Conservation (phyloP, 768 basidiomycete genomes). For the Lenzites betulinus region DNA sequence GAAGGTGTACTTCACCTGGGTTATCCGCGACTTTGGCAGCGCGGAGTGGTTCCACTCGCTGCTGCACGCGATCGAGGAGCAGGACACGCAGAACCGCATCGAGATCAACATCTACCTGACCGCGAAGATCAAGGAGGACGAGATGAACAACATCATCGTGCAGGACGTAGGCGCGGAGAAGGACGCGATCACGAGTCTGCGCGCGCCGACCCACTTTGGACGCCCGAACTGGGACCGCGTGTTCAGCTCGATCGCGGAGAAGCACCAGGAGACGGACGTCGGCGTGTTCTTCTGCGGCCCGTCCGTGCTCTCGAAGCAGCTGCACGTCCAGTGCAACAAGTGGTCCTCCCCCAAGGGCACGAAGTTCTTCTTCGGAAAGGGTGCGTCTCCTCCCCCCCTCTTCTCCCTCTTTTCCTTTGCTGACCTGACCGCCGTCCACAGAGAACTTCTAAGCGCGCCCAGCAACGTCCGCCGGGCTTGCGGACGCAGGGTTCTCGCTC, state of each 20-base stretch:
- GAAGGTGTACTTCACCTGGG: constrained; percentile 94
- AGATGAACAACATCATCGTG: constrained; percentile 91
- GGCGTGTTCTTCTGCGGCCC: constrained; percentile 97
- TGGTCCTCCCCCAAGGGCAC: constrained; percentile 79
- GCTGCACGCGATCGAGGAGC: constrained; percentile 89
- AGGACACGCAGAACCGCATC: constrained; percentile 81
- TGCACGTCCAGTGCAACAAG: constrained; percentile 84
- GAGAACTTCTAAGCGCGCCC: constrained; percentile 31
- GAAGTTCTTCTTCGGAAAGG: constrained; percentile 90
- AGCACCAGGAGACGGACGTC: constrained; percentile 86
- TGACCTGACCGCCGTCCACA: constrained; percentile 6
- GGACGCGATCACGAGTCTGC: constrained; percentile 86
- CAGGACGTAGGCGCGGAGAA: constrained; percentile 92
- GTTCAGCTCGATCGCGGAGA: constrained; percentile 72
- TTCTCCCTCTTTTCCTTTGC: not conserved
- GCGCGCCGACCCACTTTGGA: constrained; percentile 92
- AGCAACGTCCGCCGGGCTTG: constrained; percentile 4
- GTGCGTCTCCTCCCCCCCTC: constrained; percentile 40
- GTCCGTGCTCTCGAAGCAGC: constrained; percentile 60
- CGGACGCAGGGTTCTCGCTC: not conserved
- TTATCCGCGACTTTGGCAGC: constrained; percentile 88
- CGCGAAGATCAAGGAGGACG: constrained; percentile 87
- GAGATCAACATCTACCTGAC: constrained; percentile 96
- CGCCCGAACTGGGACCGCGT: constrained; percentile 85
- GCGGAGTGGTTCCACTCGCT: constrained; percentile 96